These are phyloP conservation scores for Hansenula anomala DNA, from an alignment of 1,139 yeast genomes.

Conservation along the genomic window DNA sequence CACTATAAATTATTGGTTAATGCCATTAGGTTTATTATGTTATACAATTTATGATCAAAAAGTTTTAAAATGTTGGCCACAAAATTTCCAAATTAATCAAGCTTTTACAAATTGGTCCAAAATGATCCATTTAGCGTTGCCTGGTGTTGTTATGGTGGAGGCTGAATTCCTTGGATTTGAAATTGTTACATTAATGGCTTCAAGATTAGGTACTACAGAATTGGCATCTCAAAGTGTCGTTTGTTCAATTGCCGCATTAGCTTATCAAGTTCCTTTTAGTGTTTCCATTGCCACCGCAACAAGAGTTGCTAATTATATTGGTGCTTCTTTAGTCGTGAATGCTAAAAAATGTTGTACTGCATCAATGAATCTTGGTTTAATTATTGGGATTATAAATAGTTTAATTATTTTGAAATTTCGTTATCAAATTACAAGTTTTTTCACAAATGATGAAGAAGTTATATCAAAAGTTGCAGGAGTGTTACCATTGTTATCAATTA, in stretches of 20 bases:
- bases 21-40: conserved; percentile 26
- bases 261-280: conserved; percentile 38
- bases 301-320: conserved; percentile 35
- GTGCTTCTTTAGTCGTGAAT: conserved; percentile 27
- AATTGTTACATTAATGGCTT: conserved; percentile 34
- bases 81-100: conserved; percentile 15
- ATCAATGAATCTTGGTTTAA: conserved; percentile 22
- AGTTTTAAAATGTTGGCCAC: conserved; percentile 30
- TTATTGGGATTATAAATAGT: conserved; percentile 46
- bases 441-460: conserved; percentile 70
- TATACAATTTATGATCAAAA: conserved; percentile 22
- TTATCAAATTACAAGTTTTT: conserved; percentile 53
- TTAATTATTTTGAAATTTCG: conserved; percentile 48
- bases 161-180: conserved; percentile 41
- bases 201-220: conserved; percentile 35
- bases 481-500: conserved; percentile 64
- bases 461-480: conserved; percentile 40
- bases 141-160: conserved; percentile 39
- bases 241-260: conserved; percentile 34
- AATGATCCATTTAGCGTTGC: conserved; percentile 33
- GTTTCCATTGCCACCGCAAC: conserved; percentile 37
- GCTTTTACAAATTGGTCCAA: conserved; percentile 29
- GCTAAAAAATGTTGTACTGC: conserved; percentile 16
- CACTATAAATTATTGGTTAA: conserved; percentile 32
- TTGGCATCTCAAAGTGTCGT: conserved; percentile 40